phyloP scores from a whole-genome alignment of 768 basidiomycete genomes.

The Auriscalpium vulgare region DNA sequence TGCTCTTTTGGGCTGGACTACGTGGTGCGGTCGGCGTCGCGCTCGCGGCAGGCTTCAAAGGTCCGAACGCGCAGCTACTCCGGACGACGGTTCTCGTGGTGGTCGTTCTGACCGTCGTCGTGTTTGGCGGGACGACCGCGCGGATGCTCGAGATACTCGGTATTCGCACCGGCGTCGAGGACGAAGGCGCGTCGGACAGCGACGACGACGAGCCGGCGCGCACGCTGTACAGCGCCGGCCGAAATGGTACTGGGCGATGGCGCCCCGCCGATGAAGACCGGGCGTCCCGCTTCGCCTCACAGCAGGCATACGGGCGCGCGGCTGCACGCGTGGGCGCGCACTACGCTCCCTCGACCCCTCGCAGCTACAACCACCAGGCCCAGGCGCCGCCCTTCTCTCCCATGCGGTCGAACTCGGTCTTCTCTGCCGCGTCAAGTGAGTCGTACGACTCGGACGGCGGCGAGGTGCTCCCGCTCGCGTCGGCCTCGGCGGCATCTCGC shows the following conservation, averaged over 20 bases:
- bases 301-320: conserved; percentile 25
- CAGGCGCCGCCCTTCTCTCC: conserved; percentile 14
- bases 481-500: conserved; percentile 26
- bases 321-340: conserved; percentile 44
- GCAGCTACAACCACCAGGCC: conserved; percentile 57
- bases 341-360: conserved; percentile 31
- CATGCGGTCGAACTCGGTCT: conserved; percentile 28
- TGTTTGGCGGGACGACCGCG: conserved; percentile 96
- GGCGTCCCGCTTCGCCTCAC: conserved; percentile 13
- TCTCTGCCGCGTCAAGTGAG: conserved; percentile 71
- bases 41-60: conserved; percentile 91
- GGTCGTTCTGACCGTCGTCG: conserved; percentile 87
- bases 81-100: conserved; percentile 92
- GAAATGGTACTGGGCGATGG: not conserved
- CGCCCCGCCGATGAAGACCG: conserved; percentile 9
- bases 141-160: conserved; percentile 97
- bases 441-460: conserved; percentile 66
- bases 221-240: not conserved
- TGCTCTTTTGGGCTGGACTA: conserved; percentile 98
- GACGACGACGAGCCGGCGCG: conserved; percentile 38
- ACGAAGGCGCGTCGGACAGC: conserved; percentile 61
- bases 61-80: conserved; percentile 85
- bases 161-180: conserved; percentile 90
- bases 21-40: conserved; percentile 97
- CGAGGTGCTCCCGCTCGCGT: conserved; percentile 73